A percentile compares a stretch with the other conserved stretches of the same genome.
phyloP scores from a whole-genome alignment of 805 yeast genomes.

The Starmerella floris region DNA sequence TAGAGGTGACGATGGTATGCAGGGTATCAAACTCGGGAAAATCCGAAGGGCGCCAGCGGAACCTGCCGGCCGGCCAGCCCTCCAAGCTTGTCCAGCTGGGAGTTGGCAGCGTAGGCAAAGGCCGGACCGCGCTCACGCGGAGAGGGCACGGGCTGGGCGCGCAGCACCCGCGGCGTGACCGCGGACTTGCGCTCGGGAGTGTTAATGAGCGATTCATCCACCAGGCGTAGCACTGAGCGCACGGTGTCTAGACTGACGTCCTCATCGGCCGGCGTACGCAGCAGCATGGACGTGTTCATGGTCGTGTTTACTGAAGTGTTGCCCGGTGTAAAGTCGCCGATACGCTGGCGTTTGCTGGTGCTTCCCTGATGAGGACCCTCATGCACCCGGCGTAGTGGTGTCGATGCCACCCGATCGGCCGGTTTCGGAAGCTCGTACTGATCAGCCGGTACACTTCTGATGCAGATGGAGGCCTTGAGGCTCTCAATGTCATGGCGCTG shows the following conservation, averaged over 20 bases:
- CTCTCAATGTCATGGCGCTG: slow-evolving; percentile 4
- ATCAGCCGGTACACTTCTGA: slow-evolving; percentile 6
- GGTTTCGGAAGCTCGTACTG: background rate
- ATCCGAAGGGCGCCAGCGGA: slow-evolving; percentile 4
- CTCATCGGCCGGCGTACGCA: slow-evolving; percentile 5
- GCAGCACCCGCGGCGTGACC: slow-evolving; percentile 17
- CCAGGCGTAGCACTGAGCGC: slow-evolving; percentile 26
- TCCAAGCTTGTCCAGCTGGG: slow-evolving; percentile 4
- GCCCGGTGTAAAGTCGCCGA: background rate
- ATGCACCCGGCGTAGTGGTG: slow-evolving; percentile 10
- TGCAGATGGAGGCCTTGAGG: slow-evolving; percentile 3
- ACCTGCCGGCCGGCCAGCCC: slow-evolving; percentile 6
- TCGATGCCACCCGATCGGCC: background rate
- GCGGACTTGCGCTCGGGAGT: slow-evolving; percentile 23
- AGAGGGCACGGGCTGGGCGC: slow-evolving; percentile 22
- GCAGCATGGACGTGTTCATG: background rate
- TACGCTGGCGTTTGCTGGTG: slow-evolving; percentile 14
- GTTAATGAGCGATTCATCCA: slow-evolving; percentile 28
- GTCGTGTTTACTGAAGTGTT: background rate
- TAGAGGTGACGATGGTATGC: no score
- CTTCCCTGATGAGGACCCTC: slow-evolving; percentile 9
- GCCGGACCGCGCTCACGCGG: slow-evolving; percentile 18
- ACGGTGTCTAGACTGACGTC: slow-evolving; percentile 18
- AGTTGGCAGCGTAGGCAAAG: slow-evolving; percentile 17
- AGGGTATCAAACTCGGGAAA: slow-evolving; percentile 5